A percentile compares a stretch with the other conserved stretches of the same genome.
Conservation (phyloP, 495 filamentous ascomycete genomes). For the Tuber calosporum region DNA sequence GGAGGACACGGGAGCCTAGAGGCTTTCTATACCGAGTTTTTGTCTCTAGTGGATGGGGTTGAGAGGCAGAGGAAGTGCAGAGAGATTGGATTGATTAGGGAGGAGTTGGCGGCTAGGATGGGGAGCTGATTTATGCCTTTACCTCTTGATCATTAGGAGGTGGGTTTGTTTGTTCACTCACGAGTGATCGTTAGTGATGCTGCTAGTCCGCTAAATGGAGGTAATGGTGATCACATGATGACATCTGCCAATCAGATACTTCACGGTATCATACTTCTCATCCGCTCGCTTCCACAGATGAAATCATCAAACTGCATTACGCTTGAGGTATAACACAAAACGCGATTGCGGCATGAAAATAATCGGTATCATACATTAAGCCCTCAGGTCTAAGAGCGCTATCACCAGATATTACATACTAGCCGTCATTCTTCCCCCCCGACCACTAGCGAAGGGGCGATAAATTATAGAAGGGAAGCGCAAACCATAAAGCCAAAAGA, state of each 20-base stretch:
- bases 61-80: constrained; percentile 59
- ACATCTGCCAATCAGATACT: background rate
- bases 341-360: background rate
- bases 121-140: background rate
- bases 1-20: background rate
- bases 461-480: background rate
- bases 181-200: constrained; percentile 1
- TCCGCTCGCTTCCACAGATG: background rate
- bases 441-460: too few species aligned
- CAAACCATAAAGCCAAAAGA: background rate
- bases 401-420: background rate
- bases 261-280: background rate
- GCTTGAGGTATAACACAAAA: background rate
- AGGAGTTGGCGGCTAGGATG: constrained; percentile 6
- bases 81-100: constrained; percentile 1
- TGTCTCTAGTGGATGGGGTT: constrained; percentile 75
- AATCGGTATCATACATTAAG: background rate
- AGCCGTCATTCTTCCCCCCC: background rate
- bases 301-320: background rate
- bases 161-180: background rate
- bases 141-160: background rate
- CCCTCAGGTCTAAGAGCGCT: background rate
- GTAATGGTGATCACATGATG: background rate
- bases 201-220: background rate
- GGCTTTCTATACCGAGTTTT: constrained; percentile 55